A percentile compares a stretch with the other conserved stretches of the same genome.
Conservation (phyloP, 805 yeast genomes). For the Barnettozyma californica region DNA sequence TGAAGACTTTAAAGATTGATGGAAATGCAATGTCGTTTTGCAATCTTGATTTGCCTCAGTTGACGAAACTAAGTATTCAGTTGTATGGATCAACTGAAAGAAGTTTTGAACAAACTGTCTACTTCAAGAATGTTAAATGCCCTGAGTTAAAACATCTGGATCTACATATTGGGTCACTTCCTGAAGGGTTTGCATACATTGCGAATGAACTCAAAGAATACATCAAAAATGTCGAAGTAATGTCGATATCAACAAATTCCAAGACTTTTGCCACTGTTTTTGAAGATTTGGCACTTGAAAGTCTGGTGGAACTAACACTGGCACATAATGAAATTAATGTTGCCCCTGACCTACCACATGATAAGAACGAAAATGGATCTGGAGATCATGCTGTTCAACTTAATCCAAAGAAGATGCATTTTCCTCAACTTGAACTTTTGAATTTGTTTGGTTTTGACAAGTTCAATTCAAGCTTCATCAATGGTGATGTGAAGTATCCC, state of each 20-base stretch:
- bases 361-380: background rate
- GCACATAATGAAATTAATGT: conserved; percentile 4
- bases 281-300: conserved; percentile 3
- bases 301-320: conserved; percentile 2
- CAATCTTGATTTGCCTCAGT: conserved; percentile 9
- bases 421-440: conserved; percentile 9
- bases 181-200: conserved; percentile 5
- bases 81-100: conserved; percentile 20
- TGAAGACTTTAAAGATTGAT: conserved; percentile 12
- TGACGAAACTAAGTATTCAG: conserved; percentile 9
- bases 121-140: conserved; percentile 10
- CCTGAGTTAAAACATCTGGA: conserved; percentile 2
- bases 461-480: conserved; percentile 10
- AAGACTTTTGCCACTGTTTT: conserved; percentile 2
- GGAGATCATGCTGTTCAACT: background rate
- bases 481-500: conserved; percentile 5
- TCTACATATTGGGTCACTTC: conserved; percentile 3
- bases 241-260: conserved; percentile 2
- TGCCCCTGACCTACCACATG: conserved; percentile 1
- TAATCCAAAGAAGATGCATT: background rate
- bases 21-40: conserved; percentile 20
- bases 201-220: background rate
- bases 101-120: conserved; percentile 11
- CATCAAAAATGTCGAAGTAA: background rate
- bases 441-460: conserved; percentile 12